Percentiles rank a stretch among this genome's conserved stretches.
These are phyloP conservation scores for Castanospermum australe DNA, from an alignment of 306 rosid species.

Conservation along the genomic window DNA sequence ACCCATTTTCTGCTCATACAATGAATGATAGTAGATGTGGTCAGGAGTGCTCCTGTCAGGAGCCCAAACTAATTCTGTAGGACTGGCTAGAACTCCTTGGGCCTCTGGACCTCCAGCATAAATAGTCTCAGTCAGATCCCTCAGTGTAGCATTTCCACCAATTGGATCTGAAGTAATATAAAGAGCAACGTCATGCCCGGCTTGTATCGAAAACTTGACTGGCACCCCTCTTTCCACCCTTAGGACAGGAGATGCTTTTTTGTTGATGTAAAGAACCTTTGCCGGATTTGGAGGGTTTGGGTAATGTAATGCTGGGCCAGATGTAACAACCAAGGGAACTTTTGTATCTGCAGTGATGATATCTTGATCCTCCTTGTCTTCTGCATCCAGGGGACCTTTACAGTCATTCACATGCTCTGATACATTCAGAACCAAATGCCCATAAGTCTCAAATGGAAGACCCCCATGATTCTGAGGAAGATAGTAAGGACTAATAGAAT, in stretches of 20 bases:
- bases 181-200: constrained; percentile 82
- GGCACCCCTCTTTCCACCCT: constrained; percentile 93
- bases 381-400: constrained; percentile 76
- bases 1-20: constrained; percentile 83
- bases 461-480: constrained; percentile 89
- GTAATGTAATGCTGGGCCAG: constrained; percentile 63
- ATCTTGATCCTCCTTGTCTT: constrained; percentile 87
- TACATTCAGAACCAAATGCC: constrained; percentile 66
- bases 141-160: constrained; percentile 84
- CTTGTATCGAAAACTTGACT: constrained; percentile 78
- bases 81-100: constrained; percentile 88
- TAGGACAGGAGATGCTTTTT: constrained; percentile 85
- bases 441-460: constrained; percentile 40
- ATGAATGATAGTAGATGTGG: constrained; percentile 70
- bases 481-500: constrained; percentile 63
- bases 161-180: constrained; percentile 81
- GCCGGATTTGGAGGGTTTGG: constrained; percentile 87
- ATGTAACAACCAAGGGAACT: constrained; percentile 57
- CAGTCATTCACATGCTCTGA: constrained; percentile 70
- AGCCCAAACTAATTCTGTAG: constrained; percentile 69
- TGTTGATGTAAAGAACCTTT: constrained; percentile 79
- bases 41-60: constrained; percentile 90
- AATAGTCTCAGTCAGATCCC: constrained; percentile 72
- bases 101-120: constrained; percentile 85
- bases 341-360: constrained; percentile 74